Percentiles rank a stretch among this genome's conserved stretches.
Conservation (phyloP, 1,284 basidiomycete genomes). For the Tylopilus sp. region DNA sequence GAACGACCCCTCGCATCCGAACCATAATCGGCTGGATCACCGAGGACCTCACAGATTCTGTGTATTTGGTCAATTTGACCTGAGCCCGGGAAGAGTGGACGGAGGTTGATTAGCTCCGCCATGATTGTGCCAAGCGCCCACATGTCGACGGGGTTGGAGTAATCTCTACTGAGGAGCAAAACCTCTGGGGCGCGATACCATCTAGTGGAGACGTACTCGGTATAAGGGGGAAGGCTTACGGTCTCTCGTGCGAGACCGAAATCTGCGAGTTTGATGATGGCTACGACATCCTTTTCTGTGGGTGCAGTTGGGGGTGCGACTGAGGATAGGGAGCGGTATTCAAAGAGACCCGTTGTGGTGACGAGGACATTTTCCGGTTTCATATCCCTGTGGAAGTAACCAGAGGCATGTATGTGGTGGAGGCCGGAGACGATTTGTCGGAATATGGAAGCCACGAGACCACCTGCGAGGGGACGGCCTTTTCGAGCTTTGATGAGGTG, state of each 20-base stretch:
- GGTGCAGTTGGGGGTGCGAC: constrained; percentile 52
- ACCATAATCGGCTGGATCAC: constrained; percentile 89
- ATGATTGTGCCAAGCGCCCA: constrained; percentile 99
- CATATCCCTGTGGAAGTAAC: constrained; percentile 99
- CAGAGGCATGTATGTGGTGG: constrained; percentile 86
- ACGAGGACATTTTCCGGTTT: constrained; percentile 99
- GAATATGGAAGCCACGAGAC: constrained; percentile 93
- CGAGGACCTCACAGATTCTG: constrained; percentile 85
- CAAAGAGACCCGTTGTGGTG: constrained; percentile 95
- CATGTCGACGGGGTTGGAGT: constrained; percentile 97
- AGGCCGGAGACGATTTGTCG: constrained; percentile 88
- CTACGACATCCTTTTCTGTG: constrained; percentile 89
- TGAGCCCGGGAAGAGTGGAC: constrained; percentile 96
- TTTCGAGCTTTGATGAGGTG: constrained; percentile 97
- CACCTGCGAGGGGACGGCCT: constrained; percentile 89
- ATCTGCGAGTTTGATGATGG: constrained; percentile 97
- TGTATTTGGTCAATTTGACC: constrained; percentile 92
- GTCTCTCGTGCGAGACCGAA: constrained; percentile 96
- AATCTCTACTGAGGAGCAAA: constrained; percentile 84
- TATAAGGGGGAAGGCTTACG: constrained; percentile 86
- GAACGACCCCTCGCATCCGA: constrained; percentile 63
- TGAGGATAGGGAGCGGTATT: constrained; percentile 81
- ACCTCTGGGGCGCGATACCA: constrained; percentile 99
- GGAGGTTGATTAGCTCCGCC: constrained; percentile 92
- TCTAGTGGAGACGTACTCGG: constrained; percentile 96